phyloP scores from a whole-genome alignment of 2,329 filamentous ascomycete genomes.

The Chlorencoelia australis region DNA sequence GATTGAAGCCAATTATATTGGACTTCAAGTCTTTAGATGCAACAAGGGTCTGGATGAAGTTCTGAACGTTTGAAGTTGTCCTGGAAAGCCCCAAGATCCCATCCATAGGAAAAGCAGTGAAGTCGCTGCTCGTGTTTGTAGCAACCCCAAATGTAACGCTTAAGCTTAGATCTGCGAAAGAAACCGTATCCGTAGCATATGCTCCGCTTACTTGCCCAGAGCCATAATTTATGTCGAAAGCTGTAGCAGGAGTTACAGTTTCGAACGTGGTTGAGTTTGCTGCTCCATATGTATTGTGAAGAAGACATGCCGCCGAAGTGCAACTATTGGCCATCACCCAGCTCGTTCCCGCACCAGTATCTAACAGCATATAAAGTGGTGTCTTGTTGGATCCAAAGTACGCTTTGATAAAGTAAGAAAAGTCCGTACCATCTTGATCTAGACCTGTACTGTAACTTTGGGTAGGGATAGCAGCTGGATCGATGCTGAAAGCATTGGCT shows the following conservation, averaged over 20 bases:
- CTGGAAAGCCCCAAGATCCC: conserved; percentile 75
- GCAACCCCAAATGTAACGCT: conserved; percentile 64
- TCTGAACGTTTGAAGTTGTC: conserved; percentile 44
- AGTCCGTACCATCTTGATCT: conserved; percentile 55
- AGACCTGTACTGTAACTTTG: conserved; percentile 43
- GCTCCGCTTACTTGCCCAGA: conserved; percentile 62
- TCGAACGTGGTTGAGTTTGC: conserved; percentile 55
- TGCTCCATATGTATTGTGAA: conserved; percentile 61
- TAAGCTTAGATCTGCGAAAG: conserved; percentile 54
- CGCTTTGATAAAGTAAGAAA: conserved; percentile 53
- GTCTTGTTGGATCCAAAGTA: conserved; percentile 44
- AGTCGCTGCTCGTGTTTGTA: conserved; percentile 60
- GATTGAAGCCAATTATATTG: conserved; percentile 61
- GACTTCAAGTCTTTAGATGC: conserved; percentile 45
- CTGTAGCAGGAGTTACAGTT: conserved; percentile 35
- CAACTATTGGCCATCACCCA: conserved; percentile 77
- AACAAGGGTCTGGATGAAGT: conserved; percentile 55
- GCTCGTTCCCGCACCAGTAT: conserved; percentile 60
- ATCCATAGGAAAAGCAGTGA: conserved; percentile 72
- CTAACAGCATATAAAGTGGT: conserved; percentile 50
- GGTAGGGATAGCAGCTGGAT: conserved; percentile 29
- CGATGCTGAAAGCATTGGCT: conserved; percentile 17
- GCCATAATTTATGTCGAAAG: conserved; percentile 65
- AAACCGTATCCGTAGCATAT: conserved; percentile 55
- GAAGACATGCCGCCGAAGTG: conserved; percentile 51